Evolutionary conservation across 2,329 filamentous ascomycete genomes (phyloP), one percentile per base, ranked within the genome.

Genomic region (Xylaria hypoxylon): DNA sequence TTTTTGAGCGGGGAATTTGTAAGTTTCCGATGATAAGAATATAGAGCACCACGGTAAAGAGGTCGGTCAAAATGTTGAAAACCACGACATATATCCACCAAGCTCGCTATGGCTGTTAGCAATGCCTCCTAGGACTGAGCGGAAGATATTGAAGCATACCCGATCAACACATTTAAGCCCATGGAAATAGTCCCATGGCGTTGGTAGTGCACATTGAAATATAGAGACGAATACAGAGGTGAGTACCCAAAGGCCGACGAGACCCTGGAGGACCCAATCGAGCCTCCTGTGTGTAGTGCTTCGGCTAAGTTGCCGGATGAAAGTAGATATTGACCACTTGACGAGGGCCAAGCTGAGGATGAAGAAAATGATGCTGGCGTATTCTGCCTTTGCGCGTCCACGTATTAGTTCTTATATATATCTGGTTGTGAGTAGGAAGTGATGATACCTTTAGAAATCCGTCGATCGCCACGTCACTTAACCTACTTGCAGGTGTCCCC

Each of bases 131-230:
- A 5, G 24, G 24, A 31, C 17, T 5, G 22, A 3, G 4, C 1
- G 22, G 17, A 31, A 2, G 31, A 22, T n/a, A 19, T 3, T n/a
- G 13, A 38, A 7, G 15, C 44, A 40, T 67, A 71, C 71, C 50
- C 67, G 42, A 48, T 71, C 47, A 33, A 73, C 48, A 44, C 71
- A 73, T 3, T 8, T 40, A 38, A 28, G 10, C 5, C 59, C 47
- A 22, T 69, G 24, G 24, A 68, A 22, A 58, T 61, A 69, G 19
- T 73, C 50, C 71, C 71, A 73, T 17, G 71, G 70, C 5, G 53
- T 59, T 5, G 70, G 71, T 28, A 69, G 15, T 5, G 61, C 52
- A 42, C 71, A 73, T 38, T 70, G 67, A 33, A 73, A 73, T 7
- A 73, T 45, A 11, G 53, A 67, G 17, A 28, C 40, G 2, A 71